A percentile compares a stretch with the other conserved stretches of the same genome.
Evolutionary conservation across 345 rosid species (phyloP).

Genomic region (Atalantia buxifolia): DNA sequence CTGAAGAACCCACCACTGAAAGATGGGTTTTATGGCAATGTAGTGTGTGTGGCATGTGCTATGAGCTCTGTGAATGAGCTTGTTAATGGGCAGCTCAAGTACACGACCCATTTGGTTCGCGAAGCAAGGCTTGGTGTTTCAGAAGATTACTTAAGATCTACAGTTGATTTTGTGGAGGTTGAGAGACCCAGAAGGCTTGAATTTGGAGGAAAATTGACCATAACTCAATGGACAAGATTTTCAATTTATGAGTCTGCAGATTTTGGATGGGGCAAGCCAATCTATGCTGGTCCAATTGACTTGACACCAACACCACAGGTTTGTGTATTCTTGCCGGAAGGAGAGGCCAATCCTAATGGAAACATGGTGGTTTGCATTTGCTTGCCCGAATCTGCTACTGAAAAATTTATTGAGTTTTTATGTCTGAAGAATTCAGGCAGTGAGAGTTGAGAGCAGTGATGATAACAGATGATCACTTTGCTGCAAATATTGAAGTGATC

Average conservation of each 20-base stretch:
- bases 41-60: slow-evolving; percentile 76
- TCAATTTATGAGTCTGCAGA: slow-evolving; percentile 76
- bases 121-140: slow-evolving; percentile 60
- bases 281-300: slow-evolving; percentile 84
- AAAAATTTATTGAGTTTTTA: slow-evolving; percentile 45
- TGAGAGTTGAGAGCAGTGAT: neutral
- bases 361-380: slow-evolving; percentile 74
- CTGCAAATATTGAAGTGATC: neutral
- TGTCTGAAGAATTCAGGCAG: slow-evolving; percentile 25
- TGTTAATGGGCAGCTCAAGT: slow-evolving; percentile 39
- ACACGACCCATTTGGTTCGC: slow-evolving; percentile 50
- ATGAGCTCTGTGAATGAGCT: slow-evolving; percentile 59
- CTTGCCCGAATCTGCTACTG: slow-evolving; percentile 63
- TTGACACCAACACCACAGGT: slow-evolving; percentile 91
- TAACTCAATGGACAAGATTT: slow-evolving; percentile 93
- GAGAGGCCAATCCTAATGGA: slow-evolving; percentile 47
- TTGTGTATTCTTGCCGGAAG: slow-evolving; percentile 78
- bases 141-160: slow-evolving; percentile 76
- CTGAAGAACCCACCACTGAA: slow-evolving; percentile 51
- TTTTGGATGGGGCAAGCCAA: slow-evolving; percentile 88
- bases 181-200: slow-evolving; percentile 74
- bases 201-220: slow-evolving; percentile 82
- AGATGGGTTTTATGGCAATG: slow-evolving; percentile 81
- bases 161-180: slow-evolving; percentile 61
- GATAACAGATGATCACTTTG: neutral